phyloP scores from a whole-genome alignment of 371 early-diverging fungal species.

The Chytridiales sp. region DNA sequence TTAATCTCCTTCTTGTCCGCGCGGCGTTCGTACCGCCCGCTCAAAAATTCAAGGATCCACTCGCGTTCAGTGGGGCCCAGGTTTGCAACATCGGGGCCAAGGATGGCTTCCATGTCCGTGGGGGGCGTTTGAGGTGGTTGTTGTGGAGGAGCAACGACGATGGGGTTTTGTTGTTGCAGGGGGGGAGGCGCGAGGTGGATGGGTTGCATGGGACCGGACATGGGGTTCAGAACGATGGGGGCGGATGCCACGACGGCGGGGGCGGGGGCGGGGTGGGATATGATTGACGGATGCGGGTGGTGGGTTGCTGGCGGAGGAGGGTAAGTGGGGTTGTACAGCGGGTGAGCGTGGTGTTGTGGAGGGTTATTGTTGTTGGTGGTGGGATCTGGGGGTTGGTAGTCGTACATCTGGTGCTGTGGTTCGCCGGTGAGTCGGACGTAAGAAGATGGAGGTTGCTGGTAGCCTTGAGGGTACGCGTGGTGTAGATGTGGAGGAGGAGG shows the following conservation, averaged over 20 bases:
- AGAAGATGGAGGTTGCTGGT: not conserved
- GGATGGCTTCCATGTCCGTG: constrained; percentile 12
- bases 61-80: constrained; percentile 9
- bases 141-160: not conserved
- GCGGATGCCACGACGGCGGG: not conserved
- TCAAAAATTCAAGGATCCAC: constrained; percentile 16
- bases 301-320: not conserved
- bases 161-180: not conserved
- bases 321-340: too few species aligned
- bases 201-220: not conserved
- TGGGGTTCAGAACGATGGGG: not conserved
- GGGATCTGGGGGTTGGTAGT: not conserved
- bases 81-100: constrained; percentile 13
- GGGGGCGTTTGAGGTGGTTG: not conserved
- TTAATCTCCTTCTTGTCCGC: constrained; percentile 24
- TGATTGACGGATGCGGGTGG: not conserved
- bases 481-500: not conserved
- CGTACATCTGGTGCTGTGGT: not conserved
- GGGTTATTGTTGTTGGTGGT: not conserved
- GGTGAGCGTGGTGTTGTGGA: not conserved
- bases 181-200: not conserved
- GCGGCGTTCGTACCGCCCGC: constrained; percentile 16
- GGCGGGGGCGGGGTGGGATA: not conserved
- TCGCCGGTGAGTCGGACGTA: not conserved
- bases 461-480: not conserved